These are phyloP conservation scores for Tilletia caries DNA, from an alignment of 1,284 basidiomycete genomes.

Conservation along the genomic window DNA sequence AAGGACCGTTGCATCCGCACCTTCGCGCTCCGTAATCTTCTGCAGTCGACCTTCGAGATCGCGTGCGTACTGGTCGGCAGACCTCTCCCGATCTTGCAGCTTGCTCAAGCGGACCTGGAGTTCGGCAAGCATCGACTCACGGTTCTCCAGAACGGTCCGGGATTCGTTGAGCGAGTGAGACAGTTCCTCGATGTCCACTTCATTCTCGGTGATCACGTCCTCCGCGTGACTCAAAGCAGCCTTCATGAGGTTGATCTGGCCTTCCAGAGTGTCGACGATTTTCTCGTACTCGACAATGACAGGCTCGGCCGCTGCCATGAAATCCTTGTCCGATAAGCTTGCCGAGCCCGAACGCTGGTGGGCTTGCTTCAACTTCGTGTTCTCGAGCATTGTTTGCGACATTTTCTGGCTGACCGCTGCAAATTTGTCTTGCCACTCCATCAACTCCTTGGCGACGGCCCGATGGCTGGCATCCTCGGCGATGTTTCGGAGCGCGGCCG, in stretches of 20 bases:
- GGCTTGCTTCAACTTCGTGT: slow-evolving; percentile 59
- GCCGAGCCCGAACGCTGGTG: slow-evolving; percentile 32
- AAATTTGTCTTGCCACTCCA: slow-evolving; percentile 75
- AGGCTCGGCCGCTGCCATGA: slow-evolving; percentile 93
- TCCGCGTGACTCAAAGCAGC: slow-evolving; percentile 85
- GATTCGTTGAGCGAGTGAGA: slow-evolving; percentile 55
- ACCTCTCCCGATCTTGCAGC: slow-evolving; percentile 78
- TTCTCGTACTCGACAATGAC: slow-evolving; percentile 96
- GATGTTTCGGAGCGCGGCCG: slow-evolving; percentile 52
- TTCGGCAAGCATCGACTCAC: slow-evolving; percentile 75
- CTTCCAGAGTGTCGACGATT: slow-evolving; percentile 90
- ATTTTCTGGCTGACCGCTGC: slow-evolving; percentile 77
- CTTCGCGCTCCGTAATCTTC: slow-evolving; percentile 70
- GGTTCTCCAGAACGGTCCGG: slow-evolving; percentile 70
- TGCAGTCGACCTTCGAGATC: slow-evolving; percentile 89
- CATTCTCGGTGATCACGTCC: slow-evolving; percentile 84
- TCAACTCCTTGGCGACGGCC: slow-evolving; percentile 61
- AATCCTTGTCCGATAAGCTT: slow-evolving; percentile 64
- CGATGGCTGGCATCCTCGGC: slow-evolving; percentile 26
- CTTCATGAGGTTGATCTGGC: slow-evolving; percentile 82
- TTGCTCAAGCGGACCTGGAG: slow-evolving; percentile 75
- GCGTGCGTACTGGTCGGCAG: slow-evolving; percentile 86
- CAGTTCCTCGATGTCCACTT: slow-evolving; percentile 66
- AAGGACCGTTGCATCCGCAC: slow-evolving; percentile 72
- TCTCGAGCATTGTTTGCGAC: slow-evolving; percentile 78